Percentiles rank a stretch among this genome's conserved stretches.
These are phyloP conservation scores for Fusarium keratoplasticum DNA, from an alignment of 2,329 filamentous ascomycete genomes.

Conservation along the genomic window DNA sequence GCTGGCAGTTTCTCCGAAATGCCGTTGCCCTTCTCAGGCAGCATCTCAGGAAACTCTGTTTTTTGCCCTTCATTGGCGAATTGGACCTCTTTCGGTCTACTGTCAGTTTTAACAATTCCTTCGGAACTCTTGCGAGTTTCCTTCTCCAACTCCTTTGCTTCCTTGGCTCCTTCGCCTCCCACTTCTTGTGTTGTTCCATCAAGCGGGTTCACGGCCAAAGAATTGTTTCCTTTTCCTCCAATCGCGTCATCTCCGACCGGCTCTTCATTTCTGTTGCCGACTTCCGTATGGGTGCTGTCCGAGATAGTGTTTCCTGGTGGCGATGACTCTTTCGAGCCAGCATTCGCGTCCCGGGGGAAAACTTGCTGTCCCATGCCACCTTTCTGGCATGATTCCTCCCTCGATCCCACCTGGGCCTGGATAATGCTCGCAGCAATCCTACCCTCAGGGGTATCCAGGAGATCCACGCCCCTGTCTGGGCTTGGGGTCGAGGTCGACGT, in stretches of 20 bases:
- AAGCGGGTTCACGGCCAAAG: not conserved
- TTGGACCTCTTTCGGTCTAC: slow-evolving; percentile 11
- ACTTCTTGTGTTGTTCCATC: slow-evolving; percentile 1
- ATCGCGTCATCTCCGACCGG: not conserved
- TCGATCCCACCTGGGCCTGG: not conserved
- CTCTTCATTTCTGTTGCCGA: not conserved
- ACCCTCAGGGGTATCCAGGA: not conserved
- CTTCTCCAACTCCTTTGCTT: slow-evolving; percentile 10
- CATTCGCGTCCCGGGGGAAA: not conserved
- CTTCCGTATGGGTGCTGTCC: slow-evolving; percentile 12
- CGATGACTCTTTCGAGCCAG: not conserved
- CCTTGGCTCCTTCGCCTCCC: slow-evolving; percentile 18
- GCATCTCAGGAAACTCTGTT: slow-evolving; percentile 12
- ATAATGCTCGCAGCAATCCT: not conserved
- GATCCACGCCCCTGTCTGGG: slow-evolving; percentile 8
- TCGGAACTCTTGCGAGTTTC: slow-evolving; percentile 8
- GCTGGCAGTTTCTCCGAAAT: slow-evolving; percentile 11
- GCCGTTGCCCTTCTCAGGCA: not conserved
- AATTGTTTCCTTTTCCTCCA: not conserved
- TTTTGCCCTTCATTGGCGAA: not conserved
- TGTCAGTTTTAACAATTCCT: slow-evolving; percentile 6
- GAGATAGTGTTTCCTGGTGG: slow-evolving; percentile 7
- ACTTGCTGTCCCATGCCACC: not conserved
- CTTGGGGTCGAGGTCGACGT: slow-evolving; percentile 32
- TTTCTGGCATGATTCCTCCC: not conserved